Percentiles rank a stretch among this genome's conserved stretches.
phyloP scores from a whole-genome alignment of 257 asterid species.

The Solanum neorickii region DNA sequence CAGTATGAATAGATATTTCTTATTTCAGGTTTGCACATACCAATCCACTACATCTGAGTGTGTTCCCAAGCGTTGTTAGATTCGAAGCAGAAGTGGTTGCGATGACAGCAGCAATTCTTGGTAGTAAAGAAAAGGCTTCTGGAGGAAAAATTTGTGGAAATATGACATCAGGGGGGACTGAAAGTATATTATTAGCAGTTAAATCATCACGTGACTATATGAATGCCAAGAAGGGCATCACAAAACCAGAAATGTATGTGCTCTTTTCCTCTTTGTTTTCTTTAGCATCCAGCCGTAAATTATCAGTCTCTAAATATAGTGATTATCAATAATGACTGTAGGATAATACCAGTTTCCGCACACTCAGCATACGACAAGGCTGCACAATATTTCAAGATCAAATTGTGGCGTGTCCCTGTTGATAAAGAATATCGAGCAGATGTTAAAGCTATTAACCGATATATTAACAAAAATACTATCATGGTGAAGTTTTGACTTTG shows the following conservation, averaged over 20 bases:
- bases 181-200: slow-evolving; percentile 86
- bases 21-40: slow-evolving; percentile 90
- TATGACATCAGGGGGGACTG: slow-evolving; percentile 99
- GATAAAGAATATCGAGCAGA: slow-evolving; percentile 76
- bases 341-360: slow-evolving; percentile 97
- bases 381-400: slow-evolving; percentile 90
- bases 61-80: slow-evolving; percentile 83
- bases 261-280: neutral
- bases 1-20: neutral
- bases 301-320: slow-evolving; percentile 1
- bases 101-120: slow-evolving; percentile 93
- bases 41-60: slow-evolving; percentile 89
- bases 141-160: slow-evolving; percentile 94
- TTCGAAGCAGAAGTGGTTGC: slow-evolving; percentile 92
- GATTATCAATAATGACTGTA: slow-evolving; percentile 24
- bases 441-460: slow-evolving; percentile 56
- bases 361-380: slow-evolving; percentile 99
- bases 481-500: slow-evolving; percentile 31
- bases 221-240: slow-evolving; percentile 75
- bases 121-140: slow-evolving; percentile 68
- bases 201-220: slow-evolving; percentile 91
- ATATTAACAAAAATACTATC: slow-evolving; percentile 72
- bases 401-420: slow-evolving; percentile 89
- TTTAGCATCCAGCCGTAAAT: neutral
- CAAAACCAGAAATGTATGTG: slow-evolving; percentile 84